Conservation (phyloP, 1,284 basidiomycete species). For the Calocybe gambosa region DNA sequence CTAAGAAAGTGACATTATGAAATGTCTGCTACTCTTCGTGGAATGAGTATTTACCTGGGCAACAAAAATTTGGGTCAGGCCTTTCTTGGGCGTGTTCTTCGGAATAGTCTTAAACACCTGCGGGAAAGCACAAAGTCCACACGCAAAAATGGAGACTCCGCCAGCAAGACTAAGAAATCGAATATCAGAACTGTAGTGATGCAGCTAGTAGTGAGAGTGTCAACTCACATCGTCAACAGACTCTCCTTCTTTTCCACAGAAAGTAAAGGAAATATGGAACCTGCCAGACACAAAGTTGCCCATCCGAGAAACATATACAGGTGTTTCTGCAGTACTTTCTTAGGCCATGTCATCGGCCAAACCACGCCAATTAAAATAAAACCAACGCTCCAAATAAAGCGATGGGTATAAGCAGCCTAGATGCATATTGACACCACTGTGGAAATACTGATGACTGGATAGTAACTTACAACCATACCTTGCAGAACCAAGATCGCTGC, state of each 20-base stretch:
- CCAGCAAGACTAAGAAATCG: constrained; percentile 23
- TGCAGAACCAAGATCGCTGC: constrained; percentile 45
- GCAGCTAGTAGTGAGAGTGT: background rate
- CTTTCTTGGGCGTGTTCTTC: constrained; percentile 4
- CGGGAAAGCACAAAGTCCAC: constrained; percentile 10
- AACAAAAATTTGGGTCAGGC: constrained; percentile 18
- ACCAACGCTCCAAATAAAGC: constrained; percentile 69
- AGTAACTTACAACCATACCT: constrained; percentile 63
- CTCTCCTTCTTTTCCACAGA: constrained; percentile 74
- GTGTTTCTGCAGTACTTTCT: constrained; percentile 19
- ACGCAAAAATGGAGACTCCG: constrained; percentile 18
- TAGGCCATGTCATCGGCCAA: constrained; percentile 62
- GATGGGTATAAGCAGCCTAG: constrained; percentile 63
- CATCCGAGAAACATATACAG: constrained; percentile 34
- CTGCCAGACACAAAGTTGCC: constrained; percentile 47
- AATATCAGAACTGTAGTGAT: background rate
- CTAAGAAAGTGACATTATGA: constrained; percentile 18
- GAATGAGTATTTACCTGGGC: constrained; percentile 33
- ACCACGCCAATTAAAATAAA: constrained; percentile 58
- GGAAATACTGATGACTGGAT: constrained; percentile 5
- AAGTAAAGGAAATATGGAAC: constrained; percentile 66
- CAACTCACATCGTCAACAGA: constrained; percentile 52
- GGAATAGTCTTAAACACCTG: constrained; percentile 9
- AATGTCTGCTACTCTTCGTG: background rate
- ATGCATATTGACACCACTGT: background rate